Base-by-base conservation (phyloP, 2,329 filamentous ascomycete species). In the Fusarium fracticaudum region DNA sequence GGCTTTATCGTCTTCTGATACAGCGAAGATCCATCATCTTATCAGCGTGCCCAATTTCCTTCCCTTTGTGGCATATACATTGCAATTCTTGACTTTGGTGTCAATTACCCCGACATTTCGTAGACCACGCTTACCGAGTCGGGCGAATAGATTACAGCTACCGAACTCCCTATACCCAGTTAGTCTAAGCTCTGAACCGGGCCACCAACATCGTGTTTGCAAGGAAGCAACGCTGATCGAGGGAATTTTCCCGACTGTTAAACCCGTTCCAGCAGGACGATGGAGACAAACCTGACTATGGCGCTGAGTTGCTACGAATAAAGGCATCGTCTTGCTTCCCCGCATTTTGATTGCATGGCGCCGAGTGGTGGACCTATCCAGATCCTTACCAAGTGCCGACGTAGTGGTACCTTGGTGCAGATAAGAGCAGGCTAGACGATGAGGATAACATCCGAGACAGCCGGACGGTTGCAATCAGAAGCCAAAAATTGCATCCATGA, bases 1-100 rank as follows among this genome's bases (percentile, higher is more conserved):
- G 15, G 11, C 8, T 10, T 4, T 8, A 29, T 29, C 10, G 20
- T 14, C 33, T 11, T 29, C 12, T 38, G 57, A 38, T 60, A 60
- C 6, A 58, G 26, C 5, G 11, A 4, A 10, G 20, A 5, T 41
- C 22, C n/a, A 20, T 14, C 33, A 45, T 62, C 41, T 57, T 47
- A 47, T 44, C 45, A 40, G 14, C 1, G 18, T 40, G 55, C 51
- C 60, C 37, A 66, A 12, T 55, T 58, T 45, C 31, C 24, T 67
- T 44, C 67, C 59, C 29, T 22, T 55, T 71, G 10, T 33, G 67
- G 67, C 31, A 69, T 54, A 57, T 55, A 29, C 44, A 66, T 64
- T 64, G 67, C 67, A 69, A 40, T 41, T 59, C n/a, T 48, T n/a
- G 9, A 9, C 18, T 18, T 33, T 15, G 37, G n/a, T 66, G 38